These are phyloP conservation scores for Vitis rotundifolia DNA, from an alignment of 164 flowering plant genomes.

Conservation along the genomic window DNA sequence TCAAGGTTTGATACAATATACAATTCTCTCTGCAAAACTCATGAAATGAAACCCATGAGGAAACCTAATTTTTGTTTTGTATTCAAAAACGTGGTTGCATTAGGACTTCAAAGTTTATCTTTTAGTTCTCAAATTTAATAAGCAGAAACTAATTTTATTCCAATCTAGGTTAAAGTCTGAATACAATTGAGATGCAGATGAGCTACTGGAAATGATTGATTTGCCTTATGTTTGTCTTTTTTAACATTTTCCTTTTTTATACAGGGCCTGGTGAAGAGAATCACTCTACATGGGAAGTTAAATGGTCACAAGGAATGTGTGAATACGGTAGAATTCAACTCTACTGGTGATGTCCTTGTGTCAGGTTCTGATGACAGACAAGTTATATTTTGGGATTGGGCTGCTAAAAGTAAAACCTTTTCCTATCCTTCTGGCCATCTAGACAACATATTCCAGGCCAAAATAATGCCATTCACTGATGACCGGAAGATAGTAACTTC, in stretches of 20 bases:
- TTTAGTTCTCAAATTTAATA: no score
- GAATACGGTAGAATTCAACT: conserved; percentile 63
- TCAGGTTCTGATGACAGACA: conserved; percentile 76
- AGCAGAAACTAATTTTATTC: neutral
- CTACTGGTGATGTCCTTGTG: conserved; percentile 59
- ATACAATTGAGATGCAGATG: neutral
- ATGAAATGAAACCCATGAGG: no score
- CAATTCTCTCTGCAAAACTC: no score
- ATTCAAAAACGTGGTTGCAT: no score
- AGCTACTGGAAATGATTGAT: neutral
- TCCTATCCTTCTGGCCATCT: conserved; percentile 60
- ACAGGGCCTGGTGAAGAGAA: conserved; percentile 45
- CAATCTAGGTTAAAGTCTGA: neutral
- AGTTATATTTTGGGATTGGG: conserved; percentile 69
- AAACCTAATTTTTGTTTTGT: no score
- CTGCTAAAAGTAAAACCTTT: conserved; percentile 25
- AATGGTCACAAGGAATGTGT: conserved; percentile 70
- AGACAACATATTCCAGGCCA: conserved; percentile 64
- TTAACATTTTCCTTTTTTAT: conserved; percentile 7
- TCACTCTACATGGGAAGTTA: conserved; percentile 46
- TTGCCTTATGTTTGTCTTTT: neutral
- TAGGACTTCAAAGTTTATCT: no score
- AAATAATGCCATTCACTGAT: conserved; percentile 66
- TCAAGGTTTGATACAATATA: no score
- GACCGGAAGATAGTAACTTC: conserved; percentile 62